These are phyloP conservation scores for Nemania serpens DNA, from an alignment of 2,329 filamentous ascomycete genomes.

Conservation along the genomic window DNA sequence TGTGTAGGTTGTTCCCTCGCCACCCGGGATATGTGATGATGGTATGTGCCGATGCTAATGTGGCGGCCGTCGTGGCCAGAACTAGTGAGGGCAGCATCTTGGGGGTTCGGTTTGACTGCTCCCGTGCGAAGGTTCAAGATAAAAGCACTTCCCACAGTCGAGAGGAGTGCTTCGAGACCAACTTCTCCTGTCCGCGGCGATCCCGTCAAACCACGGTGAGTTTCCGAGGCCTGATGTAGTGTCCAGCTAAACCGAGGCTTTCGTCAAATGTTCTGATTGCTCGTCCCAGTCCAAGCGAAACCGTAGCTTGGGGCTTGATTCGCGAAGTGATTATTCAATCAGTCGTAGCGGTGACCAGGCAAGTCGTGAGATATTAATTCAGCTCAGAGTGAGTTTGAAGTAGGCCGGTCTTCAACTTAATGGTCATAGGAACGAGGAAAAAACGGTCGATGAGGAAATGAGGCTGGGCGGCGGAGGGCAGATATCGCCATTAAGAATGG, in stretches of 20 bases:
- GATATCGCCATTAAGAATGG: conserved; percentile 28
- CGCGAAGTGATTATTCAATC: neutral
- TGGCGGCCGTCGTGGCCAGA: conserved; percentile 51
- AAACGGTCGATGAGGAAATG: conserved; percentile 19
- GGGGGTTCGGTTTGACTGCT: neutral
- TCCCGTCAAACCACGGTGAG: neutral
- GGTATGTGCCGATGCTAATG: conserved; percentile 69
- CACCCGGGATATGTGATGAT: conserved; percentile 86
- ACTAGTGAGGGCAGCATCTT: conserved; percentile 55
- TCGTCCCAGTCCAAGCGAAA: neutral
- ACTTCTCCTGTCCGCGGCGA: neutral
- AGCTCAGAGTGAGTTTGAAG: conserved; percentile 4
- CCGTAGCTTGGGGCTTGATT: neutral
- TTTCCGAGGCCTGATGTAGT: neutral
- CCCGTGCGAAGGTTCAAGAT: neutral
- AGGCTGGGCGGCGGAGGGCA: conserved; percentile 25
- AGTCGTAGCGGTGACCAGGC: neutral
- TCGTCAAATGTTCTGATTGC: neutral
- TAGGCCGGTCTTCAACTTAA: conserved; percentile 7
- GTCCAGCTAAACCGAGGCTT: neutral
- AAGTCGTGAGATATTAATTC: neutral
- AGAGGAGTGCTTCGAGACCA: conserved; percentile 1
- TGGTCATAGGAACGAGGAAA: conserved; percentile 1
- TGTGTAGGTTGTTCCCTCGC: conserved; percentile 83
- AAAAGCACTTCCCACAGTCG: neutral